These are phyloP conservation scores for Galeopsis tetrahit DNA, from an alignment of 257 asterid genomes.

Conservation along the genomic window DNA sequence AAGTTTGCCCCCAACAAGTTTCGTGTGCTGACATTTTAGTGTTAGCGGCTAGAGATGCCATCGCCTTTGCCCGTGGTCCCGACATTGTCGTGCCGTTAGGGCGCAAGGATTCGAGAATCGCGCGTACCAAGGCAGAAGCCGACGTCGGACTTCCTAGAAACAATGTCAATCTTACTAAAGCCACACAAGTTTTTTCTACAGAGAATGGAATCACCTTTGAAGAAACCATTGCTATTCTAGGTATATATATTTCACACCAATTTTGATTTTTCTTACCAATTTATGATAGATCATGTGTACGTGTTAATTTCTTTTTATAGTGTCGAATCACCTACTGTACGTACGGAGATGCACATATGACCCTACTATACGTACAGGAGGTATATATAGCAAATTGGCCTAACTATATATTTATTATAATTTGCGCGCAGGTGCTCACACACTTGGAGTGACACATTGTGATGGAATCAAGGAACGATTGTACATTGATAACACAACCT, in stretches of 20 bases:
- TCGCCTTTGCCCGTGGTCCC: neutral
- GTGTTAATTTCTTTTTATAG: too few relatives aligned
- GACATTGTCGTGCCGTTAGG: neutral
- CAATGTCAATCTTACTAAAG: neutral
- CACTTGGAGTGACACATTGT: neutral
- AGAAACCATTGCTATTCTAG: neutral
- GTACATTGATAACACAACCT: too few relatives aligned
- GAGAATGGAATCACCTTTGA: neutral
- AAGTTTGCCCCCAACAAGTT: neutral
- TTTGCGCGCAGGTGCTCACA: neutral
- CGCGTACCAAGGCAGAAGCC: neutral
- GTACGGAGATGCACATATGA: too few relatives aligned
- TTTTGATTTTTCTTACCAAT: too few relatives aligned
- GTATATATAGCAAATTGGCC: too few relatives aligned
- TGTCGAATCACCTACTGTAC: too few relatives aligned
- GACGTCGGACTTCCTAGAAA: neutral
- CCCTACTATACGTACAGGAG: too few relatives aligned
- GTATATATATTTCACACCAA: neutral
- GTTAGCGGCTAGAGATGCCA: neutral
- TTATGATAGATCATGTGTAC: too few relatives aligned
- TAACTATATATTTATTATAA: too few relatives aligned
- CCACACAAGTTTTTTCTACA: neutral
- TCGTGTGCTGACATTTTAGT: neutral
- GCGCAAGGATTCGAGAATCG: neutral
- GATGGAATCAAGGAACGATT: too few relatives aligned